phyloP scores from a whole-genome alignment of 2,329 filamentous ascomycete species.

The Venturia effusa region DNA sequence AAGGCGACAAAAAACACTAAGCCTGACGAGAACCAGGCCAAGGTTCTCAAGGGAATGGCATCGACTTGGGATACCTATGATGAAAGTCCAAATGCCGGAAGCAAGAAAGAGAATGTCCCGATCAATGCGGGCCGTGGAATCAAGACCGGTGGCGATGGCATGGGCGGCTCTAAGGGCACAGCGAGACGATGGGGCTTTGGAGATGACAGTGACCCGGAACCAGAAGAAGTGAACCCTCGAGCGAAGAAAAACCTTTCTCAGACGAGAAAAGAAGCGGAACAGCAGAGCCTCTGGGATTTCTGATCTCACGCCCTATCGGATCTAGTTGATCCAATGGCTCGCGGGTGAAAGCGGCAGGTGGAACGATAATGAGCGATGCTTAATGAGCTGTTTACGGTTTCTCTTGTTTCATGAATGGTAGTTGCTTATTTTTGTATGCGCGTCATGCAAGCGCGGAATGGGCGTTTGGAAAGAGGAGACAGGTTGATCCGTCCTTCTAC shows the following conservation, averaged over 20 bases:
- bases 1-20: slow-evolving; percentile 27
- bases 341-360: neutral
- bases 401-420: neutral
- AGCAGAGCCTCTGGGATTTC: slow-evolving; percentile 23
- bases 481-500: neutral
- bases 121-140: slow-evolving; percentile 19
- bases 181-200: slow-evolving; percentile 31
- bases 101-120: slow-evolving; percentile 17
- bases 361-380: neutral
- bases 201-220: slow-evolving; percentile 22
- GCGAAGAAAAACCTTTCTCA: slow-evolving; percentile 12
- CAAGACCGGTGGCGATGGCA: slow-evolving; percentile 30
- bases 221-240: slow-evolving; percentile 7
- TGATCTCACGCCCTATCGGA: slow-evolving; percentile 8
- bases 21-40: slow-evolving; percentile 49
- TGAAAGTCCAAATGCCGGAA: slow-evolving; percentile 11
- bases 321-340: neutral
- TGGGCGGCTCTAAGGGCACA: slow-evolving; percentile 27
- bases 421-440: neutral
- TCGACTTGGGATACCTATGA: slow-evolving; percentile 35
- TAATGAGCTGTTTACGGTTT: slow-evolving; percentile 6
- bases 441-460: neutral
- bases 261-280: slow-evolving; percentile 15
- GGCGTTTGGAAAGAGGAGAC: neutral
- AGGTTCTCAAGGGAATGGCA: slow-evolving; percentile 47